phyloP scores from a whole-genome alignment of 441 rosid species.

The Manihot esculenta region DNA sequence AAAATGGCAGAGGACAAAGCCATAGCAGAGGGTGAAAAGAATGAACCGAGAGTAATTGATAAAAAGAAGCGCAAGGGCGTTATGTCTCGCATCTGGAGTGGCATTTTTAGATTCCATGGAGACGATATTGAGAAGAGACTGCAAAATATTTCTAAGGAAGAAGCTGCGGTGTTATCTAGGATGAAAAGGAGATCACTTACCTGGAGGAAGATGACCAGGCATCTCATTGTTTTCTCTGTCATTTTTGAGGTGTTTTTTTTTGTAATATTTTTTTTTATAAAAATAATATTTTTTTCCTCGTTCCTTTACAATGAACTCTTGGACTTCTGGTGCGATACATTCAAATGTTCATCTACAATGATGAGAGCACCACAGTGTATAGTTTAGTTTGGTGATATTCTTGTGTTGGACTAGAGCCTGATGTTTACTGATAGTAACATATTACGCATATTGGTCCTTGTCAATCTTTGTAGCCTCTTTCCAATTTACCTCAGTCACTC shows the following conservation, averaged over 20 bases:
- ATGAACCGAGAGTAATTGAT: neutral
- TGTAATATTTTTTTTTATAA: no score
- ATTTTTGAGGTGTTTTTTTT: constrained; percentile 89
- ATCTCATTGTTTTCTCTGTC: constrained; percentile 63
- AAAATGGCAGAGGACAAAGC: constrained; percentile 22
- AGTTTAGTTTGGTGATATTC: no score
- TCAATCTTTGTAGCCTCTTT: no score
- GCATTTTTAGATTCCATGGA: constrained; percentile 49
- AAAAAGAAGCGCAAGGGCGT: constrained; percentile 54
- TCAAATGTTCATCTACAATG: no score
- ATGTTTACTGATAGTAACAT: no score
- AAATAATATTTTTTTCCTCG: neutral
- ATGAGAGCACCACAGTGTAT: no score
- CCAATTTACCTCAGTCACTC: no score
- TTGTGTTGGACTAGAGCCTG: no score
- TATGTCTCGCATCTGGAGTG: constrained; percentile 68
- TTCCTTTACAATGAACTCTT: neutral
- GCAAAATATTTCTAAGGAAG: constrained; percentile 74
- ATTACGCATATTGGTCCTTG: no score
- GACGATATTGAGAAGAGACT: constrained; percentile 90
- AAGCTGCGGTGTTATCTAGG: constrained; percentile 60
- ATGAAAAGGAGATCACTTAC: constrained; percentile 59
- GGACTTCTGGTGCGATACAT: neutral
- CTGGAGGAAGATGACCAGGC: constrained; percentile 63
- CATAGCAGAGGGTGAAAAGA: neutral